Evolutionary conservation across 768 basidiomycete genomes (phyloP).

Genomic region (Lanmaoa pseudosensibilis): DNA sequence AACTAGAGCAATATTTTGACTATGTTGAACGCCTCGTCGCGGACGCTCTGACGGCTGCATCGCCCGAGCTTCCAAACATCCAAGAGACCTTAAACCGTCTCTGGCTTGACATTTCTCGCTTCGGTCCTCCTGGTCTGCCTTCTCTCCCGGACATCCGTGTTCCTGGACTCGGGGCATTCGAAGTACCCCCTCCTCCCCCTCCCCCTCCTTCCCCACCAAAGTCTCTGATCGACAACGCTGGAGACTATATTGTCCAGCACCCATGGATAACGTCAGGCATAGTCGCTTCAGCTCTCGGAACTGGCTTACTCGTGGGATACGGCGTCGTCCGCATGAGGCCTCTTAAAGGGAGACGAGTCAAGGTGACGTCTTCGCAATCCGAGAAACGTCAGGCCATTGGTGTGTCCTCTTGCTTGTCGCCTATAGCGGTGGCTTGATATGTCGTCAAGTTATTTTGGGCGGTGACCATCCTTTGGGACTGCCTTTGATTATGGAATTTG

Average conservation of each 20-base stretch:
- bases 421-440: background rate
- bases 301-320: slow-evolving; percentile 63
- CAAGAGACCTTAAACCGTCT: slow-evolving; percentile 66
- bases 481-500: slow-evolving; percentile 72
- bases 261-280: slow-evolving; percentile 62
- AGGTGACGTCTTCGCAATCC: slow-evolving; percentile 28
- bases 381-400: slow-evolving; percentile 50
- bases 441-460: slow-evolving; percentile 67
- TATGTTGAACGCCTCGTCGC: slow-evolving; percentile 63
- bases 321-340: slow-evolving; percentile 26
- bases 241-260: slow-evolving; percentile 55
- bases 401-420: slow-evolving; percentile 19
- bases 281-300: slow-evolving; percentile 56
- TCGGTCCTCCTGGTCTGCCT: slow-evolving; percentile 58
- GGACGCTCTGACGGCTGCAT: slow-evolving; percentile 53
- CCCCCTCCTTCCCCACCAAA: slow-evolving; percentile 57
- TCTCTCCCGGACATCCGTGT: slow-evolving; percentile 53
- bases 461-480: slow-evolving; percentile 72
- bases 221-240: slow-evolving; percentile 46
- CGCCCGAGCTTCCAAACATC: slow-evolving; percentile 60
- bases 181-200: slow-evolving; percentile 63
- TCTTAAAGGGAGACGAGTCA: slow-evolving; percentile 24
- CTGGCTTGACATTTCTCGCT: slow-evolving; percentile 79
- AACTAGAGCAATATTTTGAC: slow-evolving; percentile 69
- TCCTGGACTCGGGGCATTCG: slow-evolving; percentile 68